Evolutionary conservation across 768 basidiomycete genomes (phyloP).

Genomic region (Hygrocybe coccinea): DNA sequence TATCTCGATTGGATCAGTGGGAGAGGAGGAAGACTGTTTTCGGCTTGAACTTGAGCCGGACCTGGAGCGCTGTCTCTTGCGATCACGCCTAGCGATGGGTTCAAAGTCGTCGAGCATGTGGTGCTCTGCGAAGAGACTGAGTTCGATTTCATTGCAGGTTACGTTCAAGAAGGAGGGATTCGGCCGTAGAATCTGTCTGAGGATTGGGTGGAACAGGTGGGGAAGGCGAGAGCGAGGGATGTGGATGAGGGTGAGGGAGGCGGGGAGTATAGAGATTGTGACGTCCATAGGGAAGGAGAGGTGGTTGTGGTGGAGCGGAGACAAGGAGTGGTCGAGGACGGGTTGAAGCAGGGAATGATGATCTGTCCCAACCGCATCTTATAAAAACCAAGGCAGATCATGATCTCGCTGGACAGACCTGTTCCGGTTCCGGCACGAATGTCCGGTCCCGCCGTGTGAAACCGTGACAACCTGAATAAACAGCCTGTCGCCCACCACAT

Average conservation of each 20-base stretch:
- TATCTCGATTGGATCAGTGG: slow-evolving; percentile 55
- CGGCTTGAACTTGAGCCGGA: slow-evolving; percentile 34
- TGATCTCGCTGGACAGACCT: no score
- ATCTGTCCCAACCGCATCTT: not conserved
- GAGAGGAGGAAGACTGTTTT: slow-evolving; percentile 19
- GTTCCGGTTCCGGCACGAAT: no score
- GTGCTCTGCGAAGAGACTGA: slow-evolving; percentile 67
- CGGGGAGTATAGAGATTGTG: slow-evolving; percentile 69
- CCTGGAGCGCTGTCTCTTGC: slow-evolving; percentile 40
- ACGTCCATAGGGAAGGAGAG: slow-evolving; percentile 32
- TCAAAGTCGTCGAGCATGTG: slow-evolving; percentile 55
- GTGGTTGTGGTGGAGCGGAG: not conserved
- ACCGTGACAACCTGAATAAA: no score
- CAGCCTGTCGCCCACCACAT: no score
- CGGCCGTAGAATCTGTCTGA: slow-evolving; percentile 66
- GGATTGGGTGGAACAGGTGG: slow-evolving; percentile 53
- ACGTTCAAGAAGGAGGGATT: slow-evolving; percentile 66
- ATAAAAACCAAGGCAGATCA: no score
- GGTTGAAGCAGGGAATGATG: not conserved
- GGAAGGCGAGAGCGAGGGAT: slow-evolving; percentile 66
- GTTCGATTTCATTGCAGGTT: slow-evolving; percentile 75
- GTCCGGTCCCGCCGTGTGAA: no score
- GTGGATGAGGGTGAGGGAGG: slow-evolving; percentile 67
- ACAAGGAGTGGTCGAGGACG: not conserved
- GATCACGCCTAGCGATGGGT: slow-evolving; percentile 53